Evolutionary conservation across 228 moss, liverwort and hornwort species (phyloP).

Genomic region (Sphagnum fallax): DNA sequence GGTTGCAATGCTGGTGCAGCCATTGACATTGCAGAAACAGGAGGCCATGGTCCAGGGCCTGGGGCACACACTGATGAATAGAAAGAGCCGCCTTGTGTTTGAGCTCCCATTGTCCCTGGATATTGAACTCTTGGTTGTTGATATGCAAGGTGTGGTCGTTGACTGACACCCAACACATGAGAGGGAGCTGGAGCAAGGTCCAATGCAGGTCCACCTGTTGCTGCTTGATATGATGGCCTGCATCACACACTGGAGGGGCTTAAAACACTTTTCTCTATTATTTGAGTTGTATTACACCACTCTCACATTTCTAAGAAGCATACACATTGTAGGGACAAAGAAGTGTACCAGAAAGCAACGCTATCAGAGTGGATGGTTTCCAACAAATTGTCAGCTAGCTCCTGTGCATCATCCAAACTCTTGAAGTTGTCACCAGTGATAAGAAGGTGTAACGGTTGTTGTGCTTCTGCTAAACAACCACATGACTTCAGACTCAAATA

Average conservation of each 20-base stretch:
- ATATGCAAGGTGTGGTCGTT: conserved; percentile 27
- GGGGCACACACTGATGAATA: conserved; percentile 36
- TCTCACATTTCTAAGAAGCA: background rate
- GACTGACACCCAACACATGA: conserved; percentile 29
- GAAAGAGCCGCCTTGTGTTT: conserved; percentile 23
- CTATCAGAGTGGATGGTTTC: conserved; percentile 64
- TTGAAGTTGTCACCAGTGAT: conserved; percentile 72
- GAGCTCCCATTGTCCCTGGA: conserved; percentile 25
- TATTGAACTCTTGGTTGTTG: conserved; percentile 32
- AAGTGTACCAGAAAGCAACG: conserved; percentile 39
- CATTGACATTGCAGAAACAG: conserved; percentile 11
- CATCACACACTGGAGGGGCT: background rate
- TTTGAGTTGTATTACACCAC: no score
- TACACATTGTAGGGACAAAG: background rate
- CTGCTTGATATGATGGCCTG: conserved; percentile 40
- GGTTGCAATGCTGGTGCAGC: conserved; percentile 18
- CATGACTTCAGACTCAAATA: no score
- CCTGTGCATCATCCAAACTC: conserved; percentile 66
- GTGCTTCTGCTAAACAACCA: conserved; percentile 38
- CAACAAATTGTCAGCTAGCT: conserved; percentile 67
- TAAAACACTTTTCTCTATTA: no score
- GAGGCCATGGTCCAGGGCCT: conserved; percentile 17
- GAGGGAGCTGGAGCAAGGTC: conserved; percentile 24
- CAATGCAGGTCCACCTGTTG: conserved; percentile 26
- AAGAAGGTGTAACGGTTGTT: conserved; percentile 55